Evolutionary conservation across 768 basidiomycete genomes (phyloP), one percentile per base, ranked within the genome.

Genomic region (Leccinum boreale): DNA sequence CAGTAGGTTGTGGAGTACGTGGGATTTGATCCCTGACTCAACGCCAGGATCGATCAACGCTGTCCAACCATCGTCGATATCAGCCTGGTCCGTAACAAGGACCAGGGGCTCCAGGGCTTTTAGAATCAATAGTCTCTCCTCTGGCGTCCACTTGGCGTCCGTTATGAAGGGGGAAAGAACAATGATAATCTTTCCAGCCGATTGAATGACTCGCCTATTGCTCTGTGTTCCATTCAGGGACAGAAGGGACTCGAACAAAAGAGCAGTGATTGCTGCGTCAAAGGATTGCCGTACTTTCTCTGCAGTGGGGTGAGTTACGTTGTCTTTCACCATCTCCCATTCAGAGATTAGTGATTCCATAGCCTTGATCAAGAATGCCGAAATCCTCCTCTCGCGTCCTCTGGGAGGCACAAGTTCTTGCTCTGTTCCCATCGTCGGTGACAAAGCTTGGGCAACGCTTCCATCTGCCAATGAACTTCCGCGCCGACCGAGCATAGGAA

Each of bases 221-320:
- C 81, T 71, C 24, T 78, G 75, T 2, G 78, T 83, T 15, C 90
- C 90, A 56, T 90, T 93, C 52, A 85, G 62, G 8, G 79, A 66
- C 7, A 94, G 79, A 1, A 83, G 63, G 3, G 83, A 81, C 68
- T 94, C 88, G 64, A 91, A 95, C 35, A 77, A 76, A 3, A 97
- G 72, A 3, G 86, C 81, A 2, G 77, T 74, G 8, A 92, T 77
- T 5, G 85, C 83, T 29, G 87, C 71, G 67, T 98, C 94, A 53
- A 97, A 65, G 4, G 82, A 77, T 29, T 80, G 78, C 21, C 92
- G 84, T 4, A 86, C 79, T 48, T 77, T 79, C 67, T 91, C 91
- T 1, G 82, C 83, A 7, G 81, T 83, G 23, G 79, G 77, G 57
- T 76, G 75, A 12, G 63, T 59, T 28, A 62, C 62, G 7, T 56